Evolutionary conservation across 1,284 basidiomycete genomes (phyloP).

Genomic region (Boletus sp.): DNA sequence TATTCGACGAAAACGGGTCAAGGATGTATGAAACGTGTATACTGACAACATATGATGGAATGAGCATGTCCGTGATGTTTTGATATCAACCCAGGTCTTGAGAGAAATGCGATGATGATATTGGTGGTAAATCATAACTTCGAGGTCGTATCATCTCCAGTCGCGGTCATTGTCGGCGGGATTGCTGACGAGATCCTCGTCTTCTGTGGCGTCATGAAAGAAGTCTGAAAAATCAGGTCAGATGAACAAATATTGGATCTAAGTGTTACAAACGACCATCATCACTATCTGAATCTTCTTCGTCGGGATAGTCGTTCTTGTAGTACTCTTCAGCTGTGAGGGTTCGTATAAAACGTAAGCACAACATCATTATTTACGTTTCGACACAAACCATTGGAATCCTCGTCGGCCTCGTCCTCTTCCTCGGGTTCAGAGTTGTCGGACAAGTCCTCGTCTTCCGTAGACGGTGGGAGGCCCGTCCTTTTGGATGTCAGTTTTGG

Average conservation of each 20-base stretch:
- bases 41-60: conserved; percentile 14
- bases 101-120: conserved; percentile 20
- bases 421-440: conserved; percentile 59
- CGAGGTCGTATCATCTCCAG: conserved; percentile 26
- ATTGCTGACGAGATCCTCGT: conserved; percentile 21
- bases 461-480: conserved; percentile 57
- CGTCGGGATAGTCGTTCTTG: conserved; percentile 78
- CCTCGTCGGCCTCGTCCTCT: conserved; percentile 75
- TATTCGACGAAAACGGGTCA: not conserved
- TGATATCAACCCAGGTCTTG: conserved; percentile 22
- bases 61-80: conserved; percentile 19
- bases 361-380: not conserved
- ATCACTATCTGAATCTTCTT: conserved; percentile 49
- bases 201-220: conserved; percentile 27
- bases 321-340: conserved; percentile 72
- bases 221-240: conserved; percentile 19
- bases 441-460: conserved; percentile 41
- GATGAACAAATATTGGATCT: not conserved
- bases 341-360: not conserved
- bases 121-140: conserved; percentile 9
- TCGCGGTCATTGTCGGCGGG: conserved; percentile 23
- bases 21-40: conserved; percentile 20
- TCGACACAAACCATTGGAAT: conserved; percentile 62
- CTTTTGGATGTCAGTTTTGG: conserved; percentile 35
- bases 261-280: conserved; percentile 36